Conservation (phyloP, 2,329 filamentous ascomycete species). For the Amylocarpus encephaloides region DNA sequence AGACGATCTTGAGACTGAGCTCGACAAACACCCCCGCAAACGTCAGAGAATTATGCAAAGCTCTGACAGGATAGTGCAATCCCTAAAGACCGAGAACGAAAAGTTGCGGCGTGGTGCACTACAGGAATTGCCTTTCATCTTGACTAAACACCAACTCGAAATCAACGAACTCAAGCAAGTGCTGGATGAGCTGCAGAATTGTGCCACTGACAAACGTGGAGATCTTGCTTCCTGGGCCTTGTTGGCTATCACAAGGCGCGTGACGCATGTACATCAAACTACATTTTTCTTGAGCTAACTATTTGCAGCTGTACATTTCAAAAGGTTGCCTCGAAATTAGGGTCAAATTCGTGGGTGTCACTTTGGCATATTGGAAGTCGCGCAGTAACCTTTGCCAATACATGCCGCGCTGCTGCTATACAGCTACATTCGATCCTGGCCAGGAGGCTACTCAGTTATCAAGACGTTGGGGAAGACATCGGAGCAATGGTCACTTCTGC, state of each 20-base stretch:
- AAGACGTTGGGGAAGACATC: conserved; percentile 60
- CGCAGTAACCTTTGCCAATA: conserved; percentile 61
- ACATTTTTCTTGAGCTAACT: conserved; percentile 3
- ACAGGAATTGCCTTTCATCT: conserved; percentile 46
- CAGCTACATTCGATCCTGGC: conserved; percentile 64
- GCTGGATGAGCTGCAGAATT: conserved; percentile 50
- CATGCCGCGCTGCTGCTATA: conserved; percentile 68
- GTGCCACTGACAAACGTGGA: conserved; percentile 64
- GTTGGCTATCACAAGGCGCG: conserved; percentile 72
- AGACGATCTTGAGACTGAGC: conserved; percentile 10
- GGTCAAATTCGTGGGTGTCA: conserved; percentile 58
- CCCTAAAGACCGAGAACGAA: conserved; percentile 22
- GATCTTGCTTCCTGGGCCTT: conserved; percentile 73
- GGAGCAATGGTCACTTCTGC: conserved; percentile 68
- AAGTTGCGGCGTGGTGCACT: conserved; percentile 33
- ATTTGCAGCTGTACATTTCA: conserved; percentile 42
- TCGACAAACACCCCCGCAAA: conserved; percentile 25
- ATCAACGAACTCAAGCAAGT: conserved; percentile 48
- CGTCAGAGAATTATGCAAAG: conserved; percentile 23
- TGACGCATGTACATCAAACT: conserved; percentile 23
- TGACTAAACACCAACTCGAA: conserved; percentile 40
- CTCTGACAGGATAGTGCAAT: conserved; percentile 25
- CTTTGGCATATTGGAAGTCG: conserved; percentile 70
- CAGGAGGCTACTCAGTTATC: conserved; percentile 58
- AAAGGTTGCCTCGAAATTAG: conserved; percentile 31